These are phyloP conservation scores for Vaccinium macrocarpon DNA, from an alignment of 148 eudicot species.

Conservation along the genomic window DNA sequence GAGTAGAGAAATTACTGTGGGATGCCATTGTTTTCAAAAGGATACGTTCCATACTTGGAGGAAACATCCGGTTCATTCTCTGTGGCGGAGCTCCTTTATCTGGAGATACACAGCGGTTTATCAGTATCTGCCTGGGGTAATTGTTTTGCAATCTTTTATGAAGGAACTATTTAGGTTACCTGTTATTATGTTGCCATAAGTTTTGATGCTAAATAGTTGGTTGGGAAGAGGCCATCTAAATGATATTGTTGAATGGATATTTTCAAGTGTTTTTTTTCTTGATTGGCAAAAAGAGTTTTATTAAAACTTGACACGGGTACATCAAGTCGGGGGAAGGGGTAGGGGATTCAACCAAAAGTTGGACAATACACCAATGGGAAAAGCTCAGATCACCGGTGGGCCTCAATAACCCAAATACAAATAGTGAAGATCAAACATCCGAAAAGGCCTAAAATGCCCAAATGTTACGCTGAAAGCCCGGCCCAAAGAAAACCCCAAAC, in stretches of 20 bases:
- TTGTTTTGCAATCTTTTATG: constrained; percentile 13
- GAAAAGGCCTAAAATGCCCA: too few relatives aligned
- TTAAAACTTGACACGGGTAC: too few relatives aligned
- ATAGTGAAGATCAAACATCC: too few relatives aligned
- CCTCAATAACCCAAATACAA: too few relatives aligned
- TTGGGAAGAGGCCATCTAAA: not conserved
- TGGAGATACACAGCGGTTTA: constrained; percentile 88
- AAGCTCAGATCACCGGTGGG: too few relatives aligned
- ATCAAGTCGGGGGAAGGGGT: too few relatives aligned
- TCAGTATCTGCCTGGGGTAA: constrained; percentile 96
- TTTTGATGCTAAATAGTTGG: not conserved
- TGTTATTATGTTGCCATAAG: not conserved
- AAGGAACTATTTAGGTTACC: not conserved
- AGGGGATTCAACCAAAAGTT: too few relatives aligned
- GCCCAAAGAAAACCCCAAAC: too few relatives aligned
- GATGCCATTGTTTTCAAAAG: constrained; percentile 65
- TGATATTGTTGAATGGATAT: not conserved
- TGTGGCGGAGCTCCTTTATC: constrained; percentile 99
- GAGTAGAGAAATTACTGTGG: constrained; percentile 72
- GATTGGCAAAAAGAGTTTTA: too few relatives aligned
- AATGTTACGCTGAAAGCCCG: too few relatives aligned
- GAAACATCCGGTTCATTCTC: constrained; percentile 83
- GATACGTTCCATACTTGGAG: constrained; percentile 83
- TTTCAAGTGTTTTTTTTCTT: not conserved
- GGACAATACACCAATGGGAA: too few relatives aligned